Evolutionary conservation across 441 rosid genomes (phyloP), one percentile per base, ranked within the genome.

Genomic region (Sinapis alba): DNA sequence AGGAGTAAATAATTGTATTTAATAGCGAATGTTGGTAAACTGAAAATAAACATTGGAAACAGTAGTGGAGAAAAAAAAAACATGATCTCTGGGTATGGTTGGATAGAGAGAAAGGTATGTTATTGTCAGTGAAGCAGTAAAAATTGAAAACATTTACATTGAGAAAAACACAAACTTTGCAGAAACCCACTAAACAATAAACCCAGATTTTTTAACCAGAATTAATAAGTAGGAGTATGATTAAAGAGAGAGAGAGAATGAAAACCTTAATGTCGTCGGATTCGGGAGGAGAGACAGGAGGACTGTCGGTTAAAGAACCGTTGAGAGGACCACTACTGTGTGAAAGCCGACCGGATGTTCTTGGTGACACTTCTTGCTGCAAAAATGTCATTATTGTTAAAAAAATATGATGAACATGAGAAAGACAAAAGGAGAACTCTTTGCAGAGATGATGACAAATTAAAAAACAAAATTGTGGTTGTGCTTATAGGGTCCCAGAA

Each of bases 241-340:
- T 38, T 38, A 38, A 43, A 24, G 11, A 11, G 6, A 9, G 12
- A 19, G 24, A 66, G 1, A n/a, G 36, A 4, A 3, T 3, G 18
- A 60, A 8, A 75, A 93, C 99, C 99, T 95, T 95, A 68, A 81
- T 80, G 58, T 91, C 98, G 71, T 93, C 98, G 66, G 86, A 80
- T 59, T 96, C 95, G 2, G 97, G 90, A 13, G 99, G 98, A 59
- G 99, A 95, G 8, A 89, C 96, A 18, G 98, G 56, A 51, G 58
- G 98, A 72, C 97, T 93, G 81, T 93, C 98, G 11, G 96, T 89
- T 12, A 89, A 81, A 23, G 97, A 91, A 76, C 94, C 89, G 27
- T 84, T 90, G 27, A 90, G 91, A 69, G 99, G 98, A 11, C 98
- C 99, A 69, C 98, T 96, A 80, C 99, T 95, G 76, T 96, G 99